Conservation (phyloP, 768 basidiomycete genomes). For the Podaxis sp. region DNA sequence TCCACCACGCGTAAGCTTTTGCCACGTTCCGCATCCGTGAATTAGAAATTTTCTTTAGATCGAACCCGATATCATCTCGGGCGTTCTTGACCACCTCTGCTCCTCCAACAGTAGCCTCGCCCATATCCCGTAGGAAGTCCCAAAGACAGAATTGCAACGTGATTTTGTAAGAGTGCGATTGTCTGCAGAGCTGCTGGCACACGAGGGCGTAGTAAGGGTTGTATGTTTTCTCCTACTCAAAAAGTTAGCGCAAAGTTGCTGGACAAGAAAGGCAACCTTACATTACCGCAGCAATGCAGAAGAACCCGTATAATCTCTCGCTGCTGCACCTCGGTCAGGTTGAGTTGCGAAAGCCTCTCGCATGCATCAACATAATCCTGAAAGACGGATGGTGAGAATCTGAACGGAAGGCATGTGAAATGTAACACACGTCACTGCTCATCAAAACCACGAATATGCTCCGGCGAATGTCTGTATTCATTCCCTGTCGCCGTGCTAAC, state of each 20-base stretch:
- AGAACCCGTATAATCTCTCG: constrained; percentile 93
- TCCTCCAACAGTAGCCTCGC: constrained; percentile 81
- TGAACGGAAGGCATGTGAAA: neutral
- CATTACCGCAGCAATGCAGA: constrained; percentile 90
- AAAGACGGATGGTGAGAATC: neutral
- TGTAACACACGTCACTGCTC: constrained; percentile 81
- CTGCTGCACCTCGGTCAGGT: constrained; percentile 86
- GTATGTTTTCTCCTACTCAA: constrained; percentile 76
- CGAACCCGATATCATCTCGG: constrained; percentile 48
- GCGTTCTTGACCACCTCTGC: constrained; percentile 71
- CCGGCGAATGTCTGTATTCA: constrained; percentile 96
- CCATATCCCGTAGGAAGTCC: constrained; percentile 94
- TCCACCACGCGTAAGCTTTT: constrained; percentile 89
- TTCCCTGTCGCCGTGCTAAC: constrained; percentile 92
- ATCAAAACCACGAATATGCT: constrained; percentile 92
- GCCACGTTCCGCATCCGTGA: constrained; percentile 73
- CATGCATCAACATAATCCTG: constrained; percentile 98
- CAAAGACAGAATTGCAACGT: constrained; percentile 94
- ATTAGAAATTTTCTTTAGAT: constrained; percentile 53
- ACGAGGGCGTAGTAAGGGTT: constrained; percentile 97
- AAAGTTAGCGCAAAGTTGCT: constrained; percentile 9
- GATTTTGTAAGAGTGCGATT: constrained; percentile 83
- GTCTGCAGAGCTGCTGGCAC: constrained; percentile 75
- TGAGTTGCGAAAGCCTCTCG: constrained; percentile 82
- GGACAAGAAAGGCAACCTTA: constrained; percentile 31